Percentiles rank a stretch among this genome's conserved stretches.
phyloP scores from a whole-genome alignment of 129 eudicot genomes.

The Kitagawia praeruptora region DNA sequence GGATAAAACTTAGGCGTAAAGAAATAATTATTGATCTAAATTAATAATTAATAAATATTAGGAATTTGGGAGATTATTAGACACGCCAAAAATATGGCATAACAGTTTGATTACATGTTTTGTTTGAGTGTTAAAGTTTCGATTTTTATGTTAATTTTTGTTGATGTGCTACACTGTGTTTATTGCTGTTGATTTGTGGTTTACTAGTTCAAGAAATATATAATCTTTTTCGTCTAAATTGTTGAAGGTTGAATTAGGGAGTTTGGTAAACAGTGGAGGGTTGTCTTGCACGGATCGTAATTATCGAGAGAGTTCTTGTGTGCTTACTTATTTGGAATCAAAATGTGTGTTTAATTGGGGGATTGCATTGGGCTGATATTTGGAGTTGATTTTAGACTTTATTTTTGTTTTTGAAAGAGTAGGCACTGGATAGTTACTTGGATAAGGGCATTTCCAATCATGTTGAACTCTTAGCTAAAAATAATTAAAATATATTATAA shows the following conservation, averaged over 20 bases:
- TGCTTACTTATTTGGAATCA: background rate
- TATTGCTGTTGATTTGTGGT: background rate
- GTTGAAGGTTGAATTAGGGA: background rate
- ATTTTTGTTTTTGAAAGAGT: conserved; percentile 13
- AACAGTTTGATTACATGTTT: background rate
- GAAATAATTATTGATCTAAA: no score
- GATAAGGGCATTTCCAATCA: no score
- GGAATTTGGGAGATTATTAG: no score
- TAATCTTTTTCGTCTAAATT: background rate
- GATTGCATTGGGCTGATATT: background rate
- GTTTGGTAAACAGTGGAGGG: background rate
- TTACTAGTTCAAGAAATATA: background rate
- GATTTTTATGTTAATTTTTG: background rate
- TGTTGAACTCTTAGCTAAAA: no score
- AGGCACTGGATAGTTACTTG: conserved; percentile 71
- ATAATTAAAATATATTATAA: no score
- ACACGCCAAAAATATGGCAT: no score
- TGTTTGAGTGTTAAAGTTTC: background rate
- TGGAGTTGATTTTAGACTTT: background rate
- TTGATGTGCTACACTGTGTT: background rate
- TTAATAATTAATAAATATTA: no score
- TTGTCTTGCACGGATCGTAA: background rate
- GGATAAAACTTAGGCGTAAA: no score
- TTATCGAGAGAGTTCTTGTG: no score
- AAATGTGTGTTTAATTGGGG: background rate